These are phyloP conservation scores for Globisporangium uncinulatum DNA, from an alignment of 352 stramenopile genomes.

Conservation along the genomic window DNA sequence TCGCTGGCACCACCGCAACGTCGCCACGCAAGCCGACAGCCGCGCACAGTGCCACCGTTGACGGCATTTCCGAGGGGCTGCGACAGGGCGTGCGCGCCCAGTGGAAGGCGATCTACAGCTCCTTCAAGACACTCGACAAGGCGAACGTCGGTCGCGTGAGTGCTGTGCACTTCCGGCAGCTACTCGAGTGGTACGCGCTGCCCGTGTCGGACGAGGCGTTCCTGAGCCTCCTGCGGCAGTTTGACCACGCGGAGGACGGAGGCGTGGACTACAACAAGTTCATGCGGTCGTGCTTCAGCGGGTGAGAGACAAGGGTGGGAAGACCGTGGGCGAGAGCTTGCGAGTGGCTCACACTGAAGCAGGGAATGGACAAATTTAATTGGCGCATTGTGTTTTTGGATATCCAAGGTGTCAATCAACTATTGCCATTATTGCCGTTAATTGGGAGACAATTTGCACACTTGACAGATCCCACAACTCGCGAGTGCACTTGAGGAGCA, in stretches of 20 bases:
- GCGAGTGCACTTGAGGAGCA: too few species aligned
- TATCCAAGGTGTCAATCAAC: too few species aligned
- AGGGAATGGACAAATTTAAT: too few species aligned
- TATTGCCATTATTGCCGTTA: too few species aligned
- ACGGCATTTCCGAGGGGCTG: constrained; percentile 35
- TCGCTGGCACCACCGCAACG: neutral
- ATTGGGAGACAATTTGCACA: too few species aligned
- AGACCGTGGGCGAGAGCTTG: too few species aligned
- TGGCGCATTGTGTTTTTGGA: too few species aligned
- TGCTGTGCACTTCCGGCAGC: constrained; percentile 54
- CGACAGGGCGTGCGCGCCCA: constrained; percentile 50
- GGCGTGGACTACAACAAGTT: constrained; percentile 73
- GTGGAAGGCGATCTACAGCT: constrained; percentile 72
- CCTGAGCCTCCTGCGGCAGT: constrained; percentile 51
- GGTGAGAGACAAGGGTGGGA: neutral
- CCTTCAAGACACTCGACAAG: constrained; percentile 63
- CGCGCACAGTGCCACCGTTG: neutral
- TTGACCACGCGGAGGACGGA: constrained; percentile 51
- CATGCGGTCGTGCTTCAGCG: constrained; percentile 55
- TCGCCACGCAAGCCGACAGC: constrained; percentile 2
- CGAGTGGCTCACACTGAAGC: too few species aligned
- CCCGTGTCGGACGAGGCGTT: constrained; percentile 43
- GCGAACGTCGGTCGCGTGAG: constrained; percentile 40
- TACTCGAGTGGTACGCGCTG: constrained; percentile 72
- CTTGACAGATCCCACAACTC: too few species aligned